These are phyloP conservation scores for Fomitopsis betulina DNA, from an alignment of 1,284 basidiomycete genomes.

Conservation along the genomic window DNA sequence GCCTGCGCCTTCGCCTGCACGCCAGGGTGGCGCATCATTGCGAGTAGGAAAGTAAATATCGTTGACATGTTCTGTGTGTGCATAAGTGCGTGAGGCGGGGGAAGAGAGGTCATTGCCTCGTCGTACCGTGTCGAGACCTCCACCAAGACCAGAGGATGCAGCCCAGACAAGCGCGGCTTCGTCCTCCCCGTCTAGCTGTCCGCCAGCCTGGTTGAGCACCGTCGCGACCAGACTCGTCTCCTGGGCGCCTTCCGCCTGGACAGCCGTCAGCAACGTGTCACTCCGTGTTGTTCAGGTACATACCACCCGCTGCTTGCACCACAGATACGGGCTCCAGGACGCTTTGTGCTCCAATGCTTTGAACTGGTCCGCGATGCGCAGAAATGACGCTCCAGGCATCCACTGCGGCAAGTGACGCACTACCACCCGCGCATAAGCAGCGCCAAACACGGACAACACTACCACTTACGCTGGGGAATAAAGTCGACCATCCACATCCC, in stretches of 20 bases:
- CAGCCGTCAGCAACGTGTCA: background rate
- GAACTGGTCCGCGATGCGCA: constrained; percentile 18
- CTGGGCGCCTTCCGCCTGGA: background rate
- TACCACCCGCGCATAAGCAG: constrained; percentile 5
- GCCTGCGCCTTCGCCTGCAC: constrained; percentile 27
- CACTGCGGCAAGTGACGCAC: constrained; percentile 25
- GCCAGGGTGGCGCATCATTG: constrained; percentile 28
- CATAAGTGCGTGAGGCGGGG: background rate
- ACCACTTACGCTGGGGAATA: constrained; percentile 21
- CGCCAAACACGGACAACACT: background rate
- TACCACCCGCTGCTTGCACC: constrained; percentile 21
- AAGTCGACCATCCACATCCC: constrained; percentile 27
- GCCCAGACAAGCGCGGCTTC: background rate
- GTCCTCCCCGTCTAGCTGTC: background rate
- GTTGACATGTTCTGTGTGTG: constrained; percentile 22
- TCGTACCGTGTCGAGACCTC: constrained; percentile 26
- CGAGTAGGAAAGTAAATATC: constrained; percentile 23
- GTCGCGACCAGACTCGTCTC: background rate
- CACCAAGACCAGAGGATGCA: constrained; percentile 4
- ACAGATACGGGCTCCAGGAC: constrained; percentile 21
- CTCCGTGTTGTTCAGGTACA: constrained; percentile 8
- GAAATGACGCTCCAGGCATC: constrained; percentile 26
- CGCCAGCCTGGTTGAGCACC: background rate
- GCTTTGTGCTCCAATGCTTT: constrained; percentile 15
- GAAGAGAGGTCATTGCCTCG: background rate